A percentile compares a stretch with the other conserved stretches of the same genome.
phyloP scores from a whole-genome alignment of 495 filamentous ascomycete genomes.

The Alectoria sarmentosa region DNA sequence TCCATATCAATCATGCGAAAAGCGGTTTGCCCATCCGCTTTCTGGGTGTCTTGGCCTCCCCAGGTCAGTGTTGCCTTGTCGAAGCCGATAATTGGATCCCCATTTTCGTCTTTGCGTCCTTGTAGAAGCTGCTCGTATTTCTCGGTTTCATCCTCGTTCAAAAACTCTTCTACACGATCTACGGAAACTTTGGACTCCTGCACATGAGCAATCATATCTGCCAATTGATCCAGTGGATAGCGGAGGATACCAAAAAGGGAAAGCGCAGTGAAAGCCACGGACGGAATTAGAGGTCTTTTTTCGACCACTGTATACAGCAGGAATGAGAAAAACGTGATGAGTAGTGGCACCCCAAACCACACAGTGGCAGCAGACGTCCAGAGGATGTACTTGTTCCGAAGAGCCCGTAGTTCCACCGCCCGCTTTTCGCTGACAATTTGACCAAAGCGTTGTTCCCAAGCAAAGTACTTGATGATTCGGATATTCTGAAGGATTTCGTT shows the following conservation, averaged over 20 bases:
- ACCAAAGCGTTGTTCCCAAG: conserved; percentile 92
- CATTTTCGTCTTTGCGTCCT: conserved; percentile 51
- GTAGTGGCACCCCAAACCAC: conserved; percentile 92
- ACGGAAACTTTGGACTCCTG: conserved; percentile 97
- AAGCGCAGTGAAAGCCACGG: conserved; percentile 91
- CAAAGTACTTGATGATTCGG: conserved; percentile 98
- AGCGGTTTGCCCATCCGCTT: conserved; percentile 51
- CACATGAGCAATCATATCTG: conserved; percentile 98
- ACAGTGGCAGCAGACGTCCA: conserved; percentile 89
- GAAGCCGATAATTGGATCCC: conserved; percentile 69
- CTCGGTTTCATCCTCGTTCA: conserved; percentile 91
- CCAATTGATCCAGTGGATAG: conserved; percentile 89
- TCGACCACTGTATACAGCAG: conserved; percentile 88
- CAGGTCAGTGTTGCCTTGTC: conserved; percentile 79
- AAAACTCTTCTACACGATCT: conserved; percentile 91
- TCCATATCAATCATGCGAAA: conserved; percentile 82
- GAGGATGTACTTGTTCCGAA: conserved; percentile 78
- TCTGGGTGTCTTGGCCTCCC: conserved; percentile 62
- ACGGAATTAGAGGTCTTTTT: conserved; percentile 81
- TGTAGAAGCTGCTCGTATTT: conserved; percentile 83
- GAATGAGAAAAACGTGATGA: conserved; percentile 96
- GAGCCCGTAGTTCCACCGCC: conserved; percentile 62
- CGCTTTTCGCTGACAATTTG: conserved; percentile 85
- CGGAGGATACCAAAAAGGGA: conserved; percentile 95
- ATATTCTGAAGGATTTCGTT: conserved; percentile 98